Evolutionary conservation across 371 early-diverging fungal genomes (phyloP), one percentile per base, ranked within the genome.

Genomic region (Paraphysoderma sedebokerense): DNA sequence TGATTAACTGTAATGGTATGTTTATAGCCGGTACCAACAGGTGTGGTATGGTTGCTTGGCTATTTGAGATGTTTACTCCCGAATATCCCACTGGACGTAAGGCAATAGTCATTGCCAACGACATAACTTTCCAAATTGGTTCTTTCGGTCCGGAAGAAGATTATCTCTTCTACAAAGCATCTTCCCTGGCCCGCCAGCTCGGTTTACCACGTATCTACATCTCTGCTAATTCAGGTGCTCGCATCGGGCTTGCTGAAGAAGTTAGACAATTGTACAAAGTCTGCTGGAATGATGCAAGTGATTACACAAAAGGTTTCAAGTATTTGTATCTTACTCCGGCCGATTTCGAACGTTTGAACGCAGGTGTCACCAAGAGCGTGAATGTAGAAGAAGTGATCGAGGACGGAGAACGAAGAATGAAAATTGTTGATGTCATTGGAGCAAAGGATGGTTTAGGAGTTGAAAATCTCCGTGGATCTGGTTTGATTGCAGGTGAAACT

Each of bases 211-310:
- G 97, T 53, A 67, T 98, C 26, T 98, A 95, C 74, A 66, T 99
- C 46, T 88, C 92, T 36, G 96, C 96, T 53, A 99, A 98, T 78
- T 92, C 93, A 48, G 99, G 99, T 52, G 99, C 98, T n/a, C 85
- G 98, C 54, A 93, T 99, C 51, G 98, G 98, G 32, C 76, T 99
- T 36, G 92, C 92, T 36, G 89, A 87, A 50, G 91, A 92, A 56
- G 70, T 98, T 26, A 80, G 79, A 49, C 65, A 72, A 38, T 70
- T 79, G 54, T 89, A 90, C 77, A 77, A 75, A 50, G 76, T 83
- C 46, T 81, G 81, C 32, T 95, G 92, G 91, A 74, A 77, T 56
- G 88, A 92, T 44, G 51, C 63, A 19, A 50, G 53, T n/a, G 80
- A 84, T 58, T 87, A 89, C 1, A 53, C 70, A 46, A 78, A 83